These are phyloP conservation scores for Maudiozyma pseudohumilis DNA, from an alignment of 805 yeast species.

Conservation along the genomic window DNA sequence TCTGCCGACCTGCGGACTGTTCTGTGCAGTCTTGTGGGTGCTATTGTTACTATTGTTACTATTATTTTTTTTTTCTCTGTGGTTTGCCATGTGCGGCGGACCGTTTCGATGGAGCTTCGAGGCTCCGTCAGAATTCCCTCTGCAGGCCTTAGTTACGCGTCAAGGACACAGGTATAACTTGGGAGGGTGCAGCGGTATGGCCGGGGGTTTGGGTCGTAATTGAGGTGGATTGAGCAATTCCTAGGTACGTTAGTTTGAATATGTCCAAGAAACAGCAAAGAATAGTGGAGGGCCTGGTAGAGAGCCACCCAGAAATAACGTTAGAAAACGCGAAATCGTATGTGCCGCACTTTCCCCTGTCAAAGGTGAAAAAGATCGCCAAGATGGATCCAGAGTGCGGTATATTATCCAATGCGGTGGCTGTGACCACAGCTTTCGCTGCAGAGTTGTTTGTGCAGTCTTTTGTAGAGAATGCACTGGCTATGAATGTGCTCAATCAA, in stretches of 20 bases:
- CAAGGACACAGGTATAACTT: no score
- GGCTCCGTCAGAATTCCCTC: no score
- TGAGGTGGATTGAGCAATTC: background rate
- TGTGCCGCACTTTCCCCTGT: constrained; percentile 14
- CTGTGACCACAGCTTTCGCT: constrained; percentile 22
- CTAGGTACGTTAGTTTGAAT: background rate
- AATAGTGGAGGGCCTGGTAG: background rate
- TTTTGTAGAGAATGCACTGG: constrained; percentile 19
- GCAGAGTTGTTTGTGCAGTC: constrained; percentile 23
- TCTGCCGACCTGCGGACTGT: no score
- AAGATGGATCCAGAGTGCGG: constrained; percentile 20
- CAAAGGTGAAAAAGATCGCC: constrained; percentile 24
- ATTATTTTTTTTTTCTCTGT: no score
- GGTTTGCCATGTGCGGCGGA: no score
- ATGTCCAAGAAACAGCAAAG: background rate
- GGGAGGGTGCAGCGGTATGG: no score
- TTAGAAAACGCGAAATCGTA: background rate
- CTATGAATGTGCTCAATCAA: constrained; percentile 12
- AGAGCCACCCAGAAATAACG: background rate
- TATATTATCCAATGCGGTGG: constrained; percentile 20
- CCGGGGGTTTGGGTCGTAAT: no score
- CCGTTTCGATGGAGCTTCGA: no score
- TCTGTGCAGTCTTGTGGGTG: no score
- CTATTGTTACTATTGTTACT: no score
- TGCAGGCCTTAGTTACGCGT: no score